phyloP scores from a whole-genome alignment of 2,329 filamentous ascomycete species.

The Colletotrichum sp. region DNA sequence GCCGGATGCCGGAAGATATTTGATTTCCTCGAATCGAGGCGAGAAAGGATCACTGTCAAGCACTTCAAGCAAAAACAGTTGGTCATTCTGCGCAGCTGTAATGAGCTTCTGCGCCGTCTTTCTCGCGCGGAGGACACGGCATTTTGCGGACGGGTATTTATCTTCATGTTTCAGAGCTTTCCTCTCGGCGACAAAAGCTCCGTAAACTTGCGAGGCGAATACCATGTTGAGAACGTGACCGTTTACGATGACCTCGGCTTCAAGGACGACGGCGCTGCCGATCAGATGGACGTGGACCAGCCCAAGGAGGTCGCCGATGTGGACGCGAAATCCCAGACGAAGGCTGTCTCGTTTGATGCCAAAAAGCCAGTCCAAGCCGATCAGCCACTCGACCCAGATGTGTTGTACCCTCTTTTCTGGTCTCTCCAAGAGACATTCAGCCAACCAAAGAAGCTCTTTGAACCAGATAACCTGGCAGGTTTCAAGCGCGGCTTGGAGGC shows the following conservation, averaged over 20 bases:
- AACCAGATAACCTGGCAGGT: constrained; percentile 71
- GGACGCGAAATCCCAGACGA: constrained; percentile 38
- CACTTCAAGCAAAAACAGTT: constrained; percentile 85
- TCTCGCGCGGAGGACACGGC: constrained; percentile 97
- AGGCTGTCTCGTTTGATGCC: constrained; percentile 48
- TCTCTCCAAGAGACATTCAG: constrained; percentile 91
- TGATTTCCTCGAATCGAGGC: constrained; percentile 91
- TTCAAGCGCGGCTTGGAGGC: constrained; percentile 81
- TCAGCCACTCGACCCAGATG: constrained; percentile 68
- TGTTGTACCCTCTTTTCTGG: constrained; percentile 93
- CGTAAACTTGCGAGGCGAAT: constrained; percentile 94
- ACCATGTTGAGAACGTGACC: constrained; percentile 93
- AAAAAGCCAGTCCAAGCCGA: constrained; percentile 47
- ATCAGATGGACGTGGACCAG: constrained; percentile 72
- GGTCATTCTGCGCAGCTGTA: constrained; percentile 91
- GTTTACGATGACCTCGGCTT: constrained; percentile 69
- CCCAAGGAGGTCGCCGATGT: constrained; percentile 40
- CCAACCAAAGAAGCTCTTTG: constrained; percentile 84
- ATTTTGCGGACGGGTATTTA: constrained; percentile 96
- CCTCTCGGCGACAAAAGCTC: constrained; percentile 96
- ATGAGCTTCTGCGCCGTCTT: constrained; percentile 89
- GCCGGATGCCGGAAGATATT: constrained; percentile 90
- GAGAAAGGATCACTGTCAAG: constrained; percentile 83
- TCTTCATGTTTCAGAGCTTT: constrained; percentile 98
- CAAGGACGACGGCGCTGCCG: constrained; percentile 34